Conservation (phyloP, 1,284 basidiomycete species). For the Peniophora sp. region DNA sequence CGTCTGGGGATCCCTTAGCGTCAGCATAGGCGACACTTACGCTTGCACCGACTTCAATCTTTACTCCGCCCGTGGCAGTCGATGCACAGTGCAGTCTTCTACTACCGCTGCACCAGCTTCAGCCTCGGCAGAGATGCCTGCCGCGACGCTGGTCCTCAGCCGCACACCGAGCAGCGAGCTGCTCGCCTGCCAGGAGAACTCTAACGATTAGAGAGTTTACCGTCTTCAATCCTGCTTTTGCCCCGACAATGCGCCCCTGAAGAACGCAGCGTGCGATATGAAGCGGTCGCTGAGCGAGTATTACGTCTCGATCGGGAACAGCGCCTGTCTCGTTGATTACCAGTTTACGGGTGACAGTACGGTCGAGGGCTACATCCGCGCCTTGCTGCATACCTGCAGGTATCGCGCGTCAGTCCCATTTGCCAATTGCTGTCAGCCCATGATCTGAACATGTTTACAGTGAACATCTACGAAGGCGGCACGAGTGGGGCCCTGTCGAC, state of each 20-base stretch:
- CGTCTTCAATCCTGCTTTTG: conserved; percentile 73
- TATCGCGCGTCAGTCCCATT: conserved; percentile 69
- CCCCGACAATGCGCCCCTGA: conserved; percentile 53
- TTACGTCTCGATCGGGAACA: conserved; percentile 91
- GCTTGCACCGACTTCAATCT: too few relatives aligned
- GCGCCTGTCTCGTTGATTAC: conserved; percentile 93
- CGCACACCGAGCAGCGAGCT: conserved; percentile 8
- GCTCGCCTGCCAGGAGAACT: conserved; percentile 16
- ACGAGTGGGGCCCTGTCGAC: too few relatives aligned
- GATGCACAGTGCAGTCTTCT: conserved; percentile 3
- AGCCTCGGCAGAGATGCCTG: conserved; percentile 1
- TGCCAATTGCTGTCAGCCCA: neutral
- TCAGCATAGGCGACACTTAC: too few relatives aligned
- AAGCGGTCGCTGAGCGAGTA: conserved; percentile 82
- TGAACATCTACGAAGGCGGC: conserved; percentile 93
- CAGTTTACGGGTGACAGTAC: conserved; percentile 93
- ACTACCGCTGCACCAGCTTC: too few relatives aligned
- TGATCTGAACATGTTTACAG: conserved; percentile 31
- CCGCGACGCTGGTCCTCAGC: too few relatives aligned
- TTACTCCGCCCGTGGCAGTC: too few relatives aligned
- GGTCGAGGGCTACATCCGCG: conserved; percentile 93
- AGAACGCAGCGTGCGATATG: conserved; percentile 60
- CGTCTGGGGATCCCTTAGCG: too few relatives aligned
- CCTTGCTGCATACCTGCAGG: conserved; percentile 87
- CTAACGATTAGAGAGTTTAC: conserved; percentile 55